Base-by-base conservation (phyloP, 768 basidiomycete species). In the Suillus luteus region DNA sequence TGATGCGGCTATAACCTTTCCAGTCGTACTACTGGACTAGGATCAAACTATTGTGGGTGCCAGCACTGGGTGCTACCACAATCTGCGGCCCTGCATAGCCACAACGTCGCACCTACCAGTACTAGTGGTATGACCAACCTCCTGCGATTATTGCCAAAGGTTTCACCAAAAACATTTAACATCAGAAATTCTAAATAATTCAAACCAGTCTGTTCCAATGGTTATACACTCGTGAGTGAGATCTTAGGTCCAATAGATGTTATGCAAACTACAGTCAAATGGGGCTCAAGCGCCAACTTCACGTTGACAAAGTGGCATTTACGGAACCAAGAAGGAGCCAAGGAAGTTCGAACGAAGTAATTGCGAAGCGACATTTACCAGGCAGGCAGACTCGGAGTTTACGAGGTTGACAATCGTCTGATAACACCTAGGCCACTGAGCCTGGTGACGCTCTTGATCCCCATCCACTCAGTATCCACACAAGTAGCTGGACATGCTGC, bases 401-500 rank as follows among this genome's bases (percentile, higher is more conserved):
- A 24, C 22, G 48, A 49, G 22, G 24, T 49, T 24, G 22, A 49
- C 2, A 24, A 46, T 11, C 44, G 44, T 46, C 44, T n/a, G 44
- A 17, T 22, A 12, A 24, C 46, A 48, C 46, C n/a, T 10, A 10
- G 10, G 4, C 12, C 46, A 38, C 33, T 35, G 33, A 35, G 12
- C 35, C n/a, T 14, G 10, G 54, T 55, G 37, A 55, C 35, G 35
- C 12, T 24, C 38, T 57, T 58, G 38, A 27, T 17, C 11, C 17
- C 24, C 5, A 31, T 41, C 38, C 17, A 41, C 40, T 31, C 49
- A 17, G 49, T 24, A 57, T 38, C 37, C 24, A 22, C 9, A 8
- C 37, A 22, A 38, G 22, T 38, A 24, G 46, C 7, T 31, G 31
- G 60, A 33, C n/a, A 72, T 69, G 68, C 38, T 73, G 62, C 64